These are phyloP conservation scores for Backusella parvicylindrica DNA, from an alignment of 192 early-diverging fungal genomes.

Conservation along the genomic window DNA sequence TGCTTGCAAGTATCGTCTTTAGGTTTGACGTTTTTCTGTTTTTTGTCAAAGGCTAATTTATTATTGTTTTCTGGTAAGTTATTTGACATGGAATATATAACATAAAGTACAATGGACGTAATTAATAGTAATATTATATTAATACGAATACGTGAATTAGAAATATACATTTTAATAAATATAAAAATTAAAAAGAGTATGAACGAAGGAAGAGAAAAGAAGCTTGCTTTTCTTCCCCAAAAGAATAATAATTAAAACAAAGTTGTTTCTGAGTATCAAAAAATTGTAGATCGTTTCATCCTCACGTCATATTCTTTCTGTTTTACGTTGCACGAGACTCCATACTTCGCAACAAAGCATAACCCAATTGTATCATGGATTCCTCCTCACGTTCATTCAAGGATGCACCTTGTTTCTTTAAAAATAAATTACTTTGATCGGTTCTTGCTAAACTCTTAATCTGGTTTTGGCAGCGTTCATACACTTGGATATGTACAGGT, in stretches of 20 bases:
- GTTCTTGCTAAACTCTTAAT: not conserved
- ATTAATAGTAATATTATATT: not conserved
- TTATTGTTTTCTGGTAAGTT: not conserved
- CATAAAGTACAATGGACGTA: not conserved
- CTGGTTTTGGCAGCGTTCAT: slow-evolving; percentile 12
- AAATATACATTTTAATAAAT: not conserved
- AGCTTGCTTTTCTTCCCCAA: not conserved
- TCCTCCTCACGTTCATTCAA: not conserved
- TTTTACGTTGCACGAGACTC: not conserved
- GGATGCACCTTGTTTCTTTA: slow-evolving; percentile 6
- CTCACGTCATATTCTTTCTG: not conserved
- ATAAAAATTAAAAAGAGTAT: not conserved
- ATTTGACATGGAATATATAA: not conserved
- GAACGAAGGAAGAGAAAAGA: not conserved
- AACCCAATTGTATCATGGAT: slow-evolving; percentile 15
- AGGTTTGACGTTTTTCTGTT: not conserved
- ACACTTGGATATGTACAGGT: not conserved
- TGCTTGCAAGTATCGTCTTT: not conserved
- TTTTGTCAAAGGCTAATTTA: not conserved
- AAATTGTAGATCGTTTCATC: not conserved
- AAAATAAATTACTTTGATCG: not conserved
- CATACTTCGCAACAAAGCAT: slow-evolving; percentile 7
- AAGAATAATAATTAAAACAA: not conserved
- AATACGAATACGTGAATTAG: not conserved
- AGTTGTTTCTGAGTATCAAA: not conserved